A percentile compares a stretch with the other conserved stretches of the same genome.
Conservation (phyloP, 768 basidiomycete genomes). For the Tylopilus vinaceipallidus region DNA sequence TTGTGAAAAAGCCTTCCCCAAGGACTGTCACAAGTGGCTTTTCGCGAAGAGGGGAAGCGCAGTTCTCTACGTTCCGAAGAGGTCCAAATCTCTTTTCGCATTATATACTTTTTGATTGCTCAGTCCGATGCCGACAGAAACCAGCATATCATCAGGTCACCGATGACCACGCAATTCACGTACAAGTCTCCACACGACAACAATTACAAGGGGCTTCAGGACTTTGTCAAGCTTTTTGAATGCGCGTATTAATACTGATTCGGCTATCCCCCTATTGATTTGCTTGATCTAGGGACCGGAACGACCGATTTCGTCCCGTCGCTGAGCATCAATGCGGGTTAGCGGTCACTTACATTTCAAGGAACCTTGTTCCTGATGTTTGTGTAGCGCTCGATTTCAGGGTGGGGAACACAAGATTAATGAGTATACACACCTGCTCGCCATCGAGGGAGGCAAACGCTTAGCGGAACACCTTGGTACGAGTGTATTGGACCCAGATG, state of each 20-base stretch:
- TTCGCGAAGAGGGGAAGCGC: constrained; percentile 66
- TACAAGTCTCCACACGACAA: constrained; percentile 50
- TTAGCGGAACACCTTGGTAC: constrained; percentile 65
- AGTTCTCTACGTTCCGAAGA: constrained; percentile 69
- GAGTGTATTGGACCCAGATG: constrained; percentile 54
- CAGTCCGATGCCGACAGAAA: constrained; percentile 40
- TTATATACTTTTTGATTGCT: not conserved
- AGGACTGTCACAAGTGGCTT: constrained; percentile 90
- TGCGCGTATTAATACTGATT: constrained; percentile 26
- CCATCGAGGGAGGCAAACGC: constrained; percentile 59
- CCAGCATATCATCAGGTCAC: constrained; percentile 57
- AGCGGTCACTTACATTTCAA: not conserved
- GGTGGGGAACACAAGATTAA: constrained; percentile 77
- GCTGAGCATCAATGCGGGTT: constrained; percentile 55
- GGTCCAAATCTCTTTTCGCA: constrained; percentile 33
- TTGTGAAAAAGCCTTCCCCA: not conserved
- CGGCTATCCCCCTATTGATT: not conserved
- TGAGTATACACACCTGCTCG: constrained; percentile 67
- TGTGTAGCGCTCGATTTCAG: constrained; percentile 68
- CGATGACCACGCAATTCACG: constrained; percentile 53
- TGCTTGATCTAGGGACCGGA: constrained; percentile 51
- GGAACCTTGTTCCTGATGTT: constrained; percentile 3
- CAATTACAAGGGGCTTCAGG: constrained; percentile 24
- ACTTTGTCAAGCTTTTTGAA: constrained; percentile 51
- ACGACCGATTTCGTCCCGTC: constrained; percentile 55